phyloP scores from a whole-genome alignment of 352 stramenopile species.

The Phytophthora litchii region DNA sequence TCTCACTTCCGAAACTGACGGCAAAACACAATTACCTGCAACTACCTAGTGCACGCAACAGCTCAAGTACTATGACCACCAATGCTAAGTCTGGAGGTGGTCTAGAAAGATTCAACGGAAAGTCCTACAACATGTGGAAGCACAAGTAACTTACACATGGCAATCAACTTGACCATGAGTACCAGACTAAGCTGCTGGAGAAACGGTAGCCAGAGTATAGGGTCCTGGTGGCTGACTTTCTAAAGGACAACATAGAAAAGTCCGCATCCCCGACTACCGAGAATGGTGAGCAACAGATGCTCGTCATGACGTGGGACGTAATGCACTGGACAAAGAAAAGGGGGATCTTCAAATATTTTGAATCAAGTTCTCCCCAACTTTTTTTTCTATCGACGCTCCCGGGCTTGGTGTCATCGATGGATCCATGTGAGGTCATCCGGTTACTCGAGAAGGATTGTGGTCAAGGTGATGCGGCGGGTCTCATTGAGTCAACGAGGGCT shows the following conservation, averaged over 20 bases:
- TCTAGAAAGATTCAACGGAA: slow-evolving; percentile 16
- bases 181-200: slow-evolving; percentile 17
- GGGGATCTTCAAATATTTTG: slow-evolving; percentile 15
- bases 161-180: slow-evolving; percentile 18
- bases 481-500: slow-evolving; percentile 1
- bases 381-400: slow-evolving; percentile 9
- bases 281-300: background rate
- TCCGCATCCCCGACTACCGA: background rate
- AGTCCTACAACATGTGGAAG: slow-evolving; percentile 24
- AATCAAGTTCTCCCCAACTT: slow-evolving; percentile 18
- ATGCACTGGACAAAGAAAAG: slow-evolving; percentile 11
- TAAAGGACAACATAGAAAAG: background rate
- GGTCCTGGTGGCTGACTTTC: slow-evolving; percentile 20
- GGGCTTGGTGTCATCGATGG: slow-evolving; percentile 10
- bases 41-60: no score
- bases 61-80: slow-evolving; percentile 6
- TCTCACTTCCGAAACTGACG: background rate
- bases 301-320: slow-evolving; percentile 7
- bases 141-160: slow-evolving; percentile 22
- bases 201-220: slow-evolving; percentile 8
- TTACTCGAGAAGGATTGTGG: slow-evolving; percentile 14
- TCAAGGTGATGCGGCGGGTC: background rate
- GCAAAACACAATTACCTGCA: background rate
- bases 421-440: slow-evolving; percentile 13
- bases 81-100: slow-evolving; percentile 15